Evolutionary conservation across 352 stramenopile species (phyloP), one percentile per base, ranked within the genome.

Genomic region (Phytophthora citricola): DNA sequence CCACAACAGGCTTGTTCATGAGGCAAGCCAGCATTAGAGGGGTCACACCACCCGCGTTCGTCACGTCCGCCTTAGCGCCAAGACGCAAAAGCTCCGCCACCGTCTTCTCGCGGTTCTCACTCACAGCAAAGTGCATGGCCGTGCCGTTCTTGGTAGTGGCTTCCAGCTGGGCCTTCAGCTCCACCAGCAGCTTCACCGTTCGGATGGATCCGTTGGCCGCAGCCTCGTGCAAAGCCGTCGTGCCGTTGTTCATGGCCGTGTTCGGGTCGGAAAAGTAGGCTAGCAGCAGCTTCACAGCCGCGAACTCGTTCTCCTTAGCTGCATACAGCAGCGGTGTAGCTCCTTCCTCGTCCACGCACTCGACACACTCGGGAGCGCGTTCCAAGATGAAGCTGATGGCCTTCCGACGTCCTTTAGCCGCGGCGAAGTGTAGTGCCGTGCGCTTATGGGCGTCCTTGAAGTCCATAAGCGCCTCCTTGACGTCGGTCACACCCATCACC

Each of bases 401-500:
- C 69, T 94, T 93, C n/a, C 81, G 77, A 29, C 86, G 82, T 32
- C 86, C 86, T 65, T 92, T 91, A 52, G 78, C 78, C 10, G 84
- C 86, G 4, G 86, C 84, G 69, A 94, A 94, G 71, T 94, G 86
- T 58, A 94, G 65, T 53, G 84, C 81, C 63, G 77, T 86, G 68
- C 86, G 86, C 72, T 93, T 89, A 69, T 94, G 81, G 43, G 81
- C 86, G 69, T 94, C 86, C 60, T 91, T 92, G 69, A 91, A 94
- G 48, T 88, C 83, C 64, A 57, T 79, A 24, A 94, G 70, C 48
- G 85, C 76, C 44, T 78, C 73, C 63, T 84, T 84, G n/a, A 76
- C 58, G 57, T 85, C 82, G 47, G 77, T 78, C 50, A 79, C 76
- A 53, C 83, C 81, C 71, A 89, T 85, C 43, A 79, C 70, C 47